Percentiles rank a stretch among this genome's conserved stretches.
These are phyloP conservation scores for Thelonectria blattea DNA, from an alignment of 2,329 filamentous ascomycete genomes.

Conservation along the genomic window DNA sequence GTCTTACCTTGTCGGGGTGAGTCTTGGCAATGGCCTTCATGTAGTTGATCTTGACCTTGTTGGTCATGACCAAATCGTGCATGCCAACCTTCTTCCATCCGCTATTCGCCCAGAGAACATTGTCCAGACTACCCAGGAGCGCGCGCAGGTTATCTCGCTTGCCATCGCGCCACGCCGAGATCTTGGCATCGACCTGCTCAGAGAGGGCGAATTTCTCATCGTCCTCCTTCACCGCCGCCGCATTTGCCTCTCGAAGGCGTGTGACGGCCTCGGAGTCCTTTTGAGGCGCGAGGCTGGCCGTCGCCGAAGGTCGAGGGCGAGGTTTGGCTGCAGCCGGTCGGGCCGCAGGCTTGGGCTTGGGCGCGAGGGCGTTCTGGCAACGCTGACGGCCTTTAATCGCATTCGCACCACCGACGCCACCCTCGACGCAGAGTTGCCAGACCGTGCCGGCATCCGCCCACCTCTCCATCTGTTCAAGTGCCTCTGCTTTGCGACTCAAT, in stretches of 20 bases:
- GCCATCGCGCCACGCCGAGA: conserved; percentile 84
- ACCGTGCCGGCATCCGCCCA: conserved; percentile 83
- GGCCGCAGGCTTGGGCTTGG: conserved; percentile 61
- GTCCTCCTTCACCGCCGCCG: conserved; percentile 83
- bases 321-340: conserved; percentile 54
- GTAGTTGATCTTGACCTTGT: conserved; percentile 95
- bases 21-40: conserved; percentile 99
- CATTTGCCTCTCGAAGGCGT: conserved; percentile 81
- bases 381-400: conserved; percentile 86
- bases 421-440: conserved; percentile 85
- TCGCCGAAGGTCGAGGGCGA: conserved; percentile 51
- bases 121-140: conserved; percentile 83
- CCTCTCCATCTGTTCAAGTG: conserved; percentile 91
- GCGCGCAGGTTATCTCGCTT: conserved; percentile 93
- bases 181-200: conserved; percentile 81
- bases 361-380: conserved; percentile 84
- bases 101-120: conserved; percentile 87
- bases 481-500: conserved; percentile 92
- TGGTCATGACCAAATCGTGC: conserved; percentile 89
- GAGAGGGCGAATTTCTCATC: conserved; percentile 91
- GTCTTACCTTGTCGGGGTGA: conserved; percentile 93
- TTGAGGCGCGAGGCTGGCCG: conserved; percentile 48
- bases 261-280: conserved; percentile 78
- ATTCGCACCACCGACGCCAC: conserved; percentile 82
- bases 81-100: conserved; percentile 98